Percentiles rank a stretch among this genome's conserved stretches.
phyloP scores from a whole-genome alignment of 1,139 yeast species.

The Hansenula lynferdii region DNA sequence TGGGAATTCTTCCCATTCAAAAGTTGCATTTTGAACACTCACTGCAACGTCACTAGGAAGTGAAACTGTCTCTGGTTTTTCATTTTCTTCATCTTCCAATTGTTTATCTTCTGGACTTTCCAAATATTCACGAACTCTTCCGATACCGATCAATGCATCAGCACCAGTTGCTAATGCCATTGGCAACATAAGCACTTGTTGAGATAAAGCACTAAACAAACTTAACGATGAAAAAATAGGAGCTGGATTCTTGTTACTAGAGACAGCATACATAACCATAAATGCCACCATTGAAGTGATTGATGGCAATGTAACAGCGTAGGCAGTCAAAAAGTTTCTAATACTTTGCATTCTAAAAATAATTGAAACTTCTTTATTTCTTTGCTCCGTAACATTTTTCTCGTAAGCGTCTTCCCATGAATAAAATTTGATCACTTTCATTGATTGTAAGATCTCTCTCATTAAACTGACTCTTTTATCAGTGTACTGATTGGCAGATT shows the following conservation, averaged over 20 bases:
- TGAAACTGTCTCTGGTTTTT: neutral
- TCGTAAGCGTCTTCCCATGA: constrained; percentile 61
- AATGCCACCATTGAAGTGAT: constrained; percentile 69
- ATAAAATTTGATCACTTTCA: constrained; percentile 50
- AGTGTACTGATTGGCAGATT: constrained; percentile 40
- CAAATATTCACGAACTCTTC: constrained; percentile 53
- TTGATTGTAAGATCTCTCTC: constrained; percentile 46
- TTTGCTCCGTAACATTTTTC: constrained; percentile 36
- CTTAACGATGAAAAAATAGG: constrained; percentile 77
- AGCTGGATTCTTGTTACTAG: constrained; percentile 53
- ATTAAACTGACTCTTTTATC: constrained; percentile 45
- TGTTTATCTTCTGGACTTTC: constrained; percentile 33
- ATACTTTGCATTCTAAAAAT: constrained; percentile 46
- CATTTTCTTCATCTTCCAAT: constrained; percentile 21
- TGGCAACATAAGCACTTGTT: constrained; percentile 70
- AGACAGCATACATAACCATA: constrained; percentile 56
- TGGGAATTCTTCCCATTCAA: constrained; percentile 60
- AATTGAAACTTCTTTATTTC: constrained; percentile 42
- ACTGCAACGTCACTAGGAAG: constrained; percentile 33
- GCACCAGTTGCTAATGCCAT: constrained; percentile 52
- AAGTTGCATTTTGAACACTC: constrained; percentile 45
- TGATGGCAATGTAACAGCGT: constrained; percentile 56
- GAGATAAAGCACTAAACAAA: constrained; percentile 62
- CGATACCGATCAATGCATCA: constrained; percentile 64
- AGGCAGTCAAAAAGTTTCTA: constrained; percentile 56